These are phyloP conservation scores for Termitomyces sp. DNA, from an alignment of 768 basidiomycete species.

Conservation along the genomic window DNA sequence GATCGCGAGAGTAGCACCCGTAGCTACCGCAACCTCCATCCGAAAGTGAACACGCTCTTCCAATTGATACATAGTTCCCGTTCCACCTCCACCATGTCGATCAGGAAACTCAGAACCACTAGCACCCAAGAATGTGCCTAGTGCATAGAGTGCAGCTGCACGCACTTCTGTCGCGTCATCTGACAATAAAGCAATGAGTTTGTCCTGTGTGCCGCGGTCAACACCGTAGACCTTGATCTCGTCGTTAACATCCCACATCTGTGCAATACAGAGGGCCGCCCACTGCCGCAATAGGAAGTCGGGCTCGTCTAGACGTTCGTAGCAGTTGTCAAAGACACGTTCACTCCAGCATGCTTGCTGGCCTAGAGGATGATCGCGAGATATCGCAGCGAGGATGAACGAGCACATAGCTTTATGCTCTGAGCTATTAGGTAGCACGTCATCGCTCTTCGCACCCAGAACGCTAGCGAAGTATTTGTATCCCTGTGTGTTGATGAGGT, in stretches of 20 bases:
- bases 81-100: conserved; percentile 79
- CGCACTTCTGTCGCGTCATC: conserved; percentile 94
- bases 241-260: conserved; percentile 93
- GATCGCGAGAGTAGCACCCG: conserved; percentile 82
- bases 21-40: conserved; percentile 90
- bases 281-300: conserved; percentile 95
- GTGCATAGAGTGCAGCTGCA: conserved; percentile 84
- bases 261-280: conserved; percentile 89
- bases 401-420: conserved; percentile 99
- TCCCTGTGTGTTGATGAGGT: conserved; percentile 78
- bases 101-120: conserved; percentile 67
- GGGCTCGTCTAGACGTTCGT: conserved; percentile 78
- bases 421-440: conserved; percentile 82
- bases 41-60: conserved; percentile 79
- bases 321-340: conserved; percentile 84
- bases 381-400: conserved; percentile 88
- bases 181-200: conserved; percentile 70
- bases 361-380: conserved; percentile 84
- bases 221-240: conserved; percentile 86
- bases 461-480: conserved; percentile 86
- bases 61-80: conserved; percentile 73
- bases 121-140: conserved; percentile 92
- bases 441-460: conserved; percentile 65
- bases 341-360: conserved; percentile 83
- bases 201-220: conserved; percentile 75